Base-by-base conservation (phyloP, 1,284 basidiomycete species). In the Melampsora larici-populina region DNA sequence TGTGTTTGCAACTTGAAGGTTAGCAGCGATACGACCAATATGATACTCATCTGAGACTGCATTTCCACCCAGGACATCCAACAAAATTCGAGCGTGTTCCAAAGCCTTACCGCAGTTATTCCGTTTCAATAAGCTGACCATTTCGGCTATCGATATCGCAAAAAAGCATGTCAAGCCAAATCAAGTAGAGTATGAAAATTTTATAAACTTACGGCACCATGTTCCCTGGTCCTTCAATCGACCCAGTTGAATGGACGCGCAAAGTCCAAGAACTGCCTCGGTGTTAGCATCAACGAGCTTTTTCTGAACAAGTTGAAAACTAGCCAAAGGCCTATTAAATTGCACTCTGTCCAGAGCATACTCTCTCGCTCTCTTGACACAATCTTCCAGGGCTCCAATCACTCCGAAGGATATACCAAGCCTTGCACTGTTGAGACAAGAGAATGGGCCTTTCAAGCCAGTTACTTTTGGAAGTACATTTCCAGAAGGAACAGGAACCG, bases 21-120 rank as follows among this genome's bases (percentile, higher is more conserved):
- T 97, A 0, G 91, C 91, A 21, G 92, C 93, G 85, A 95, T 93
- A 60, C 94, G 86, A 18, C 92, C 92, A 71, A 97, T 89, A 83
- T 93, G 92, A 83, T 95, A 96, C 36, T 78, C 75, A 66, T 78
- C 75, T 29, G 75, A 78, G 2, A 70, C 75, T 24, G 68, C 67
- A 51, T 78, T 78, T 3, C 75, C 75, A 29, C 75, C 75, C 21
- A 77, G 86, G 65, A 96, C 90, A 83, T 98, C 93, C 80, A 97
- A 85, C 69, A 97, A 86, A 72, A 88, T 86, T 33, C 94, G 87
- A 26, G 91, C 85, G 81, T 96, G 92, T 81, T 91, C 86, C 68
- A 97, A 85, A 0, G 94, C 94, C 85, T 95, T 94, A 24, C 92
- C 92, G 82, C 94, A 96, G 82, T 97, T 98, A 83, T 98, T 98